Percentiles rank a stretch among this genome's conserved stretches.
These are phyloP conservation scores for Aspergillus arachidicola DNA, from an alignment of 2,329 filamentous ascomycete genomes.

Conservation along the genomic window DNA sequence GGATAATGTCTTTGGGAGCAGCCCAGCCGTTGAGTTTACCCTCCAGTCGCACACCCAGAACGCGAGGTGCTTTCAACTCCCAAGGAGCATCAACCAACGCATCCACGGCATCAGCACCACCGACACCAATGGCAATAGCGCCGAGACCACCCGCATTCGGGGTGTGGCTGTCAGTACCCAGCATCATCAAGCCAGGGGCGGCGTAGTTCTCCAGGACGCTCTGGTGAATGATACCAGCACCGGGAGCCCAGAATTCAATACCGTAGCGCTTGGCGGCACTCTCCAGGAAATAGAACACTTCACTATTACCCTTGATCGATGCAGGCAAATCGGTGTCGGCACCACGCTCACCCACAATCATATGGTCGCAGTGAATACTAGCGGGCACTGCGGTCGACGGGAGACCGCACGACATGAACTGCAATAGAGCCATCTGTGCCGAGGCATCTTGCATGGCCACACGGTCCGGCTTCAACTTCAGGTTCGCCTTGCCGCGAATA, in stretches of 20 bases:
- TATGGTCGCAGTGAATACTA: slow-evolving; percentile 97
- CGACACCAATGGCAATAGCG: slow-evolving; percentile 94
- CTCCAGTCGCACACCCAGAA: slow-evolving; percentile 81
- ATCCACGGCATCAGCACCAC: slow-evolving; percentile 95
- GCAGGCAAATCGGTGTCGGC: slow-evolving; percentile 81
- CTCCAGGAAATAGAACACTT: slow-evolving; percentile 97
- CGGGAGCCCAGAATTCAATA: slow-evolving; percentile 94
- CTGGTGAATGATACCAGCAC: slow-evolving; percentile 95
- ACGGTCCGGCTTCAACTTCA: slow-evolving; percentile 95
- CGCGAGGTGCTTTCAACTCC: slow-evolving; percentile 93
- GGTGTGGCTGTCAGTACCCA: slow-evolving; percentile 95
- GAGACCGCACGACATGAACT: slow-evolving; percentile 97
- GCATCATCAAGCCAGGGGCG: slow-evolving; percentile 96
- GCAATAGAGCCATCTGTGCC: slow-evolving; percentile 95
- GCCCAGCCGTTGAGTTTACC: slow-evolving; percentile 89
- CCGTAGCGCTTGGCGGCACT: slow-evolving; percentile 88
- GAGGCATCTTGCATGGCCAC: slow-evolving; percentile 99
- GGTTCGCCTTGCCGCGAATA: slow-evolving; percentile 84
- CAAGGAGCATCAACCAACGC: slow-evolving; percentile 94
- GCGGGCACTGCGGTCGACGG: slow-evolving; percentile 89
- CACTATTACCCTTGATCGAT: slow-evolving; percentile 88
- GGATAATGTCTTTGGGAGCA: slow-evolving; percentile 92
- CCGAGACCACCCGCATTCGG: slow-evolving; percentile 95
- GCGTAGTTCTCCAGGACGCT: slow-evolving; percentile 97
- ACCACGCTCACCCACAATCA: slow-evolving; percentile 94